phyloP scores from a whole-genome alignment of 1,284 basidiomycete species.

The Boletus mariae region DNA sequence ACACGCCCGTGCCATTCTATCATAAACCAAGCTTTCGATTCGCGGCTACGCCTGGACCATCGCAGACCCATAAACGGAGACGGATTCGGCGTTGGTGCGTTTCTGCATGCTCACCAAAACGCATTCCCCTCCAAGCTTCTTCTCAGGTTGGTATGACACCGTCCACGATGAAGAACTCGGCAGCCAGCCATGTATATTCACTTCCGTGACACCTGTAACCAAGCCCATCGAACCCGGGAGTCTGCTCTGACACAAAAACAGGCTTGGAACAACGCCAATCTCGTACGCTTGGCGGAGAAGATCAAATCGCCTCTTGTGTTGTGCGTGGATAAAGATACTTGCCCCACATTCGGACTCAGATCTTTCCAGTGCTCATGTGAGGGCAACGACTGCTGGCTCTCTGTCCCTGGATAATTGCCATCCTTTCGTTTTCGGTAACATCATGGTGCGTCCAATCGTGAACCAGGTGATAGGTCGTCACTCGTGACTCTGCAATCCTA shows the following conservation, averaged over 20 bases:
- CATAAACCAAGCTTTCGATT: conserved; percentile 94
- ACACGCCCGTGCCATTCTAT: conserved; percentile 93
- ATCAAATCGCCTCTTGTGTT: conserved; percentile 93
- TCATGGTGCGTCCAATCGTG: conserved; percentile 64
- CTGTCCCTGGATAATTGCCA: conserved; percentile 93
- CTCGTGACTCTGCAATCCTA: conserved; percentile 29
- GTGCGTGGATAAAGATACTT: conserved; percentile 41
- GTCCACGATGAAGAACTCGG: conserved; percentile 78
- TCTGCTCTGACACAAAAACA: conserved; percentile 31
- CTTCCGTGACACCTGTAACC: conserved; percentile 84
- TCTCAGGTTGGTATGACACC: conserved; percentile 80
- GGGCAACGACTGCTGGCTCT: conserved; percentile 83
- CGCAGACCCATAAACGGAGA: conserved; percentile 90
- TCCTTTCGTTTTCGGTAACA: conserved; percentile 81
- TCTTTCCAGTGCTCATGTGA: conserved; percentile 73
- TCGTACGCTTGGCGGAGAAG: conserved; percentile 88
- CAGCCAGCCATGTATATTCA: conserved; percentile 91
- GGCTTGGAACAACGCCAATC: conserved; percentile 95
- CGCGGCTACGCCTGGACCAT: conserved; percentile 76
- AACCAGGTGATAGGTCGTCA: not conserved
- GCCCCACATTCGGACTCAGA: not conserved
- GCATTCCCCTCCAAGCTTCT: not conserved
- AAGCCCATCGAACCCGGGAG: not conserved
- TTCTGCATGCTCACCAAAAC: conserved; percentile 6
- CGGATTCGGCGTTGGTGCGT: conserved; percentile 93